A percentile compares a stretch with the other conserved stretches of the same genome.
These are phyloP conservation scores for Phlegmacium glaucopus DNA, from an alignment of 768 basidiomycete species.

Conservation along the genomic window DNA sequence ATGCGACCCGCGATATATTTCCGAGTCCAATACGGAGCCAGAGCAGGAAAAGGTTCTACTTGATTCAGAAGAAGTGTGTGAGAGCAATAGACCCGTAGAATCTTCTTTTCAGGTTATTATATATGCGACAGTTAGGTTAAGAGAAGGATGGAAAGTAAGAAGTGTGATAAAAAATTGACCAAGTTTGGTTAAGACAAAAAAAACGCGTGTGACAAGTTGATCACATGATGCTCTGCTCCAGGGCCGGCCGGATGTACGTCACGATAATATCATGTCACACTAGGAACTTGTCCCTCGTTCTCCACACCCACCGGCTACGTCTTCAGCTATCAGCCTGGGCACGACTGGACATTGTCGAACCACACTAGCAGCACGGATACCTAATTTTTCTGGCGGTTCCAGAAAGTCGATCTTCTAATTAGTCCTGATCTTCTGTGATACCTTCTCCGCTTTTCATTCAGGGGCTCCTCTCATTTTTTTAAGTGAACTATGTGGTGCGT, in stretches of 20 bases:
- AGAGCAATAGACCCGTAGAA: background rate
- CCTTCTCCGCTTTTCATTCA: slow-evolving; percentile 14
- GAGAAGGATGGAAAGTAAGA: background rate
- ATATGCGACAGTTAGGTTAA: background rate
- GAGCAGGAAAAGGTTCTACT: background rate
- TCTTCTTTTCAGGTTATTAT: no score
- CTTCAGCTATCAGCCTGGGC: slow-evolving; percentile 13
- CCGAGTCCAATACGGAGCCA: background rate
- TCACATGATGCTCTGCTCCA: slow-evolving; percentile 21
- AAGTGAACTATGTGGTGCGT: slow-evolving; percentile 24
- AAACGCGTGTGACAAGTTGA: slow-evolving; percentile 11
- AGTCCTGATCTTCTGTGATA: slow-evolving; percentile 20
- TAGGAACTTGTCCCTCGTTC: slow-evolving; percentile 7
- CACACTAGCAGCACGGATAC: slow-evolving; percentile 13
- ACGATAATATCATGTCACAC: slow-evolving; percentile 23
- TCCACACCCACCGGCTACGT: slow-evolving; percentile 17
- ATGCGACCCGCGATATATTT: background rate
- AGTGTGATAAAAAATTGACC: no score
- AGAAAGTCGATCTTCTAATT: slow-evolving; percentile 16
- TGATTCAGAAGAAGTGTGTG: background rate
- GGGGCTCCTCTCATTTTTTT: slow-evolving; percentile 4
- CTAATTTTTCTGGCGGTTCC: background rate
- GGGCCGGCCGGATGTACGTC: no score
- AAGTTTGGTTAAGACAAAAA: background rate
- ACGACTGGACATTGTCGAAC: slow-evolving; percentile 8